Conservation (phyloP, 2,329 filamentous ascomycete species). For the Pestalotiopsis sp. region DNA sequence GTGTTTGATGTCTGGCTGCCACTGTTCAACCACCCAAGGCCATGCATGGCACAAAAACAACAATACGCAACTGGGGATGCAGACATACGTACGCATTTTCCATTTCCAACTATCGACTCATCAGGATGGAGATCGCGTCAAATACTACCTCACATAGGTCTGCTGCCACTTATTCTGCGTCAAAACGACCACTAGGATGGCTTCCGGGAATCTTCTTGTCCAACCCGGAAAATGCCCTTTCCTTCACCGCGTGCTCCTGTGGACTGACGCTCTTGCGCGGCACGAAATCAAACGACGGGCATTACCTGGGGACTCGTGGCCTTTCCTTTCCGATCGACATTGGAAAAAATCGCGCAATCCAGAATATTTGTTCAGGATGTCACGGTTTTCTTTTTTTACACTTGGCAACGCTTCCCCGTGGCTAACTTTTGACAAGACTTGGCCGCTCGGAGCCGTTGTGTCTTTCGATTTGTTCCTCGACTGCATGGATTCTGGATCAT, state of each 20-base stretch:
- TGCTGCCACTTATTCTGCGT: neutral
- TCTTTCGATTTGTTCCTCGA: no score
- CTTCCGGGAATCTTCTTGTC: neutral
- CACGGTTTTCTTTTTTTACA: neutral
- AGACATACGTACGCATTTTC: neutral
- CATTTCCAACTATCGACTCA: neutral
- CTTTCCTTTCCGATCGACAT: neutral
- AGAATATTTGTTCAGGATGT: neutral
- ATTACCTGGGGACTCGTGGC: neutral
- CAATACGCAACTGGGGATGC: neutral
- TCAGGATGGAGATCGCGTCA: neutral
- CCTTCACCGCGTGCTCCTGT: neutral
- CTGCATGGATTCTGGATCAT: no score
- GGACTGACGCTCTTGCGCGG: neutral
- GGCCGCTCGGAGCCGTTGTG: no score
- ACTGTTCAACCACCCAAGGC: no score
- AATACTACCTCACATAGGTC: neutral
- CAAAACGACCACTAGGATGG: neutral
- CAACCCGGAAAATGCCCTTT: neutral
- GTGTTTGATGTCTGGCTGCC: no score
- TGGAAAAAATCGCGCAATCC: neutral
- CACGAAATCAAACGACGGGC: neutral
- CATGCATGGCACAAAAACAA: no score
- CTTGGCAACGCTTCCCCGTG: neutral
- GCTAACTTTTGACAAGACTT: no score